Conservation (phyloP, 2,329 filamentous ascomycete genomes). For the Sporothrix sp. region DNA sequence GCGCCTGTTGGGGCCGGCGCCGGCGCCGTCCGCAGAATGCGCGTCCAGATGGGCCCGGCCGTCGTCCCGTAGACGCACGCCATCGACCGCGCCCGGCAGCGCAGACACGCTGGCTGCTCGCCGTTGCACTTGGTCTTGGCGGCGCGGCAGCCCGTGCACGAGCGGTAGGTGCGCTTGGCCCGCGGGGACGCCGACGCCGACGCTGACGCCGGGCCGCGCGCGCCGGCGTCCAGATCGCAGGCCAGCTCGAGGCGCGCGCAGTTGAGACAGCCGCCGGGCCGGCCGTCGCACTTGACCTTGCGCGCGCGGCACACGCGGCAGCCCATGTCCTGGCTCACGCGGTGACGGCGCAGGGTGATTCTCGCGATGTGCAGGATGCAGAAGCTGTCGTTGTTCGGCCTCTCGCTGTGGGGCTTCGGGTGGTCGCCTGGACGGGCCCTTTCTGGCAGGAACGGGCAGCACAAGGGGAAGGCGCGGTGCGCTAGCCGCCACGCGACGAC, state of each 20-base stretch:
- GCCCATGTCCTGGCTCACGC: neutral
- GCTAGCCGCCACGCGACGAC: neutral
- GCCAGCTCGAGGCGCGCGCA: slow-evolving; percentile 10
- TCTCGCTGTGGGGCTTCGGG: slow-evolving; percentile 3
- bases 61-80: slow-evolving; percentile 3
- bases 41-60: neutral
- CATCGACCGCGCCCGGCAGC: slow-evolving; percentile 3
- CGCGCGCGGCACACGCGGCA: slow-evolving; percentile 7
- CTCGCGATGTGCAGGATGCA: neutral
- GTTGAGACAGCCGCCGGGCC: slow-evolving; percentile 3
- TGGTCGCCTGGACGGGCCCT: slow-evolving; percentile 1
- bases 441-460: neutral
- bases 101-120: slow-evolving; percentile 6
- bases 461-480: neutral
- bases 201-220: neutral
- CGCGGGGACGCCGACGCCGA: neutral
- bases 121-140: slow-evolving; percentile 15
- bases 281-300: slow-evolving; percentile 12
- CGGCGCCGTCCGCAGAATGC: neutral
- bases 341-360: neutral
- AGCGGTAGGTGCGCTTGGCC: slow-evolving; percentile 4
- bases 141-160: slow-evolving; percentile 1
- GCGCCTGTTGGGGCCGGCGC: no score
- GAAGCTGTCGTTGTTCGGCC: neutral
- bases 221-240: neutral